Percentiles rank a stretch among this genome's conserved stretches.
Evolutionary conservation across 805 yeast genomes (phyloP).

Genomic region (Blastobotrys americana): DNA sequence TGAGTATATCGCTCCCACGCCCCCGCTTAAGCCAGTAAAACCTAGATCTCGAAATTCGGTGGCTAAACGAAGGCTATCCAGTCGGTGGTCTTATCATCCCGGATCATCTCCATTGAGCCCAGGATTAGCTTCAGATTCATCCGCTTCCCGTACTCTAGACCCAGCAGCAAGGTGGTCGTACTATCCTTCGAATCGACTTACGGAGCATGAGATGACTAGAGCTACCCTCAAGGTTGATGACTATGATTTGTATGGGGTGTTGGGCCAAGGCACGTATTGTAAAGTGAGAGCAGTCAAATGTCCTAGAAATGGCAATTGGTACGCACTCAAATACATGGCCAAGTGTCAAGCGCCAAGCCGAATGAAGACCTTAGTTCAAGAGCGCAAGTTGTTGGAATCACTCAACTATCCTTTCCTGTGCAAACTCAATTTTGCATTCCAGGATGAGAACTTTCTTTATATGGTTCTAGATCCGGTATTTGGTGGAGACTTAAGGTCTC

Average conservation of each 20-base stretch:
- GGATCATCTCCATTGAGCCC: too few relatives aligned
- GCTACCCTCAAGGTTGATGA: conserved; percentile 11
- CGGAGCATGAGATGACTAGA: background rate
- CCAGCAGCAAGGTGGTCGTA: background rate
- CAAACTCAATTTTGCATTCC: conserved; percentile 26
- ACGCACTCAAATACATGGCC: conserved; percentile 26
- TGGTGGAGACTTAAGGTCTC: conserved; percentile 29
- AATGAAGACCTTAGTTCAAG: conserved; percentile 20
- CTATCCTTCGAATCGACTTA: background rate
- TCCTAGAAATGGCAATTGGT: conserved; percentile 13
- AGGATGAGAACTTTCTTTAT: conserved; percentile 20
- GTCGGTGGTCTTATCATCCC: too few relatives aligned
- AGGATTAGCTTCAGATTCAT: too few relatives aligned
- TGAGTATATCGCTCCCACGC: background rate
- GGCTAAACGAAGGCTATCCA: too few relatives aligned
- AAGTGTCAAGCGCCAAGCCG: conserved; percentile 16
- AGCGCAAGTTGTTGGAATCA: conserved; percentile 22
- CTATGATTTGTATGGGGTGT: conserved; percentile 43
- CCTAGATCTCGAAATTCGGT: too few relatives aligned
- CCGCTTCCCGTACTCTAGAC: background rate
- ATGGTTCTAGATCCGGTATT: conserved; percentile 24
- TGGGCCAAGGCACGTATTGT: conserved; percentile 83
- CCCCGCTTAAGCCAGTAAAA: background rate
- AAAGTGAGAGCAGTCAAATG: conserved; percentile 50
- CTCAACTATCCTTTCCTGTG: conserved; percentile 25